These are phyloP conservation scores for Populus tomentosa DNA, from an alignment of 441 rosid genomes.

Conservation along the genomic window DNA sequence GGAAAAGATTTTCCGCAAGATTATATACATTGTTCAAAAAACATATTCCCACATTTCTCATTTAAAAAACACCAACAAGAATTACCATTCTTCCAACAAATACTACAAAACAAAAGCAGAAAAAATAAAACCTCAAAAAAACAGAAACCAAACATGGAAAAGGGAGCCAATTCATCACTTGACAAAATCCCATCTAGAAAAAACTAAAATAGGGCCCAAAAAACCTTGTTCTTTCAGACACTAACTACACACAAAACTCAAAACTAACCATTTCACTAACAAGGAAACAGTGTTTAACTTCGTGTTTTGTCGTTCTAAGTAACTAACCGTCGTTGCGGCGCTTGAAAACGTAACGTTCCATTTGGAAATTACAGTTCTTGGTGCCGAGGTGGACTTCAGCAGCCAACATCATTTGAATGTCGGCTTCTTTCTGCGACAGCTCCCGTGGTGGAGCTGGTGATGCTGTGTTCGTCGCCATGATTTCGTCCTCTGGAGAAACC, in stretches of 20 bases:
- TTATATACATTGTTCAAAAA: not conserved
- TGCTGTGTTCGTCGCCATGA: constrained; percentile 34
- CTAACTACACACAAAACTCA: not conserved
- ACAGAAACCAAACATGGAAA: not conserved
- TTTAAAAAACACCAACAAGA: no score
- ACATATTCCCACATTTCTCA: not conserved
- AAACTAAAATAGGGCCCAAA: not conserved
- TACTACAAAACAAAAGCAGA: no score
- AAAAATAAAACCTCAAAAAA: not conserved
- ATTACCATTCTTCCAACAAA: not conserved
- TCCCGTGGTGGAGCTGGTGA: constrained; percentile 33
- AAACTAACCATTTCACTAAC: not conserved
- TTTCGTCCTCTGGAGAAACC: not conserved
- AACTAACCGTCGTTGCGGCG: constrained; percentile 73
- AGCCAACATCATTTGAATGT: constrained; percentile 83
- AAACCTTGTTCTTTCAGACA: not conserved
- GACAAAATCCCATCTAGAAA: not conserved
- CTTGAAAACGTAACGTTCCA: constrained; percentile 31
- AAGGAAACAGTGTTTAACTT: not conserved
- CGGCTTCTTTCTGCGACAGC: constrained; percentile 65
- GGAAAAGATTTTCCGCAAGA: not conserved
- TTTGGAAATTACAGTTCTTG: constrained; percentile 82
- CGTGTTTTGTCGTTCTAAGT: not conserved
- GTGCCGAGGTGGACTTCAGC: constrained; percentile 92
- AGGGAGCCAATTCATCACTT: not conserved